These are phyloP conservation scores for Botrytis tulipae DNA, from an alignment of 2,329 filamentous ascomycete species.

Conservation along the genomic window DNA sequence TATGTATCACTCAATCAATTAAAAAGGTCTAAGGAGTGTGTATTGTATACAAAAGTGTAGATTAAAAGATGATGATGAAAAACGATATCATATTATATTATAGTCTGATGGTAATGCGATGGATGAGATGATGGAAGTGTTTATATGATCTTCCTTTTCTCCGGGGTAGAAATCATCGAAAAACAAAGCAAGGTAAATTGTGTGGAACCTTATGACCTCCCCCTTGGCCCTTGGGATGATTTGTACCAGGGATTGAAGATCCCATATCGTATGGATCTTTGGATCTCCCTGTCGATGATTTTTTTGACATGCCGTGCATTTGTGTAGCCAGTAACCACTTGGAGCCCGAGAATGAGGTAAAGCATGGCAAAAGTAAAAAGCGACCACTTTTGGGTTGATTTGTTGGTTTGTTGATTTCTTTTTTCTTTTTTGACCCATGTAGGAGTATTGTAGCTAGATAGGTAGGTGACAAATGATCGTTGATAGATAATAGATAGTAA, in stretches of 20 bases:
- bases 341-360: slow-evolving; percentile 19
- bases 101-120: not conserved
- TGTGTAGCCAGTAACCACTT: not conserved
- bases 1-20: slow-evolving; percentile 1
- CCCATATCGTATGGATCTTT: slow-evolving; percentile 1
- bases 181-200: slow-evolving; percentile 15
- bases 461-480: accelerated
- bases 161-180: not conserved
- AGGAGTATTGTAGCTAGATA: no score
- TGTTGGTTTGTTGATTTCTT: no score
- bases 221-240: slow-evolving; percentile 2
- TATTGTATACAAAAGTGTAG: not conserved
- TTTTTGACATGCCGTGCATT: slow-evolving; percentile 9
- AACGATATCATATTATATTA: slow-evolving; percentile 18
- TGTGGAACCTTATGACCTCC: slow-evolving; percentile 13
- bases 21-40: not conserved
- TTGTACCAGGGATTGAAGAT: not conserved
- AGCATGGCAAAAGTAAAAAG: slow-evolving; percentile 16
- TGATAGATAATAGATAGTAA: no score
- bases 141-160: slow-evolving; percentile 1
- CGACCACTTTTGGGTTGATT: no score
- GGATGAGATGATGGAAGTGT: not conserved
- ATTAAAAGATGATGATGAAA: slow-evolving; percentile 9
- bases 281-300: slow-evolving; percentile 1
- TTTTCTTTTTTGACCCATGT: no score